Conservation (phyloP, 148 eudicot genomes). For the Spergularia bocconei region DNA sequence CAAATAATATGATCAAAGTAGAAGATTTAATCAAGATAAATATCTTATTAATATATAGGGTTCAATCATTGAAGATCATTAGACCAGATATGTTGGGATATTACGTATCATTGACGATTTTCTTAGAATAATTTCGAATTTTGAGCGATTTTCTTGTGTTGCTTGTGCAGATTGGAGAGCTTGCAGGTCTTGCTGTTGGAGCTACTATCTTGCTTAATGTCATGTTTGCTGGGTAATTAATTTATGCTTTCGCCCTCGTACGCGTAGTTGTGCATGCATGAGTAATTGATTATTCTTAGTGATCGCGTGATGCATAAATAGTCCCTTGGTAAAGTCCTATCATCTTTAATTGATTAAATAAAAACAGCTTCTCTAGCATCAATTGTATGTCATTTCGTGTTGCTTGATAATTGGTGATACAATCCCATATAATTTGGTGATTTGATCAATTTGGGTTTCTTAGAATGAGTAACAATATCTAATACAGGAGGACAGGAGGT, state of each 20-base stretch:
- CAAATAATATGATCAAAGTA: no score
- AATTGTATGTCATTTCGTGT: background rate
- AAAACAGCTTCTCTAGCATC: background rate
- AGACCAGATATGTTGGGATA: background rate
- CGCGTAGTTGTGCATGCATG: background rate
- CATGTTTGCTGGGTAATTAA: slow-evolving; percentile 58
- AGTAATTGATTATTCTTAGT: background rate
- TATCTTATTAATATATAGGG: no score
- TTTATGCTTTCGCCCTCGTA: background rate
- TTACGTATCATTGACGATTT: background rate
- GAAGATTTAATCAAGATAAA: no score
- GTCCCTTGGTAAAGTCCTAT: no score
- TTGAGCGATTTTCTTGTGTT: slow-evolving; percentile 15
- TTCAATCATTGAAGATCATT: background rate
- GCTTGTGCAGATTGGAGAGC: slow-evolving; percentile 48
- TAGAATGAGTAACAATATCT: background rate
- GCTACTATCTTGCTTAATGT: slow-evolving; percentile 50
- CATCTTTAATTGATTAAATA: no score
- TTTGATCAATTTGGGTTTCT: slow-evolving; percentile 13
- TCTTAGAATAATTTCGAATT: no score
- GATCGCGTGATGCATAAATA: no score
- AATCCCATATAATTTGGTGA: slow-evolving; percentile 6
- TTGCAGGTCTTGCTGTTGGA: slow-evolving; percentile 66
- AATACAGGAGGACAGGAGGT: slow-evolving; percentile 4
- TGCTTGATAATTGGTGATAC: background rate